Evolutionary conservation across 805 yeast species (phyloP).

Genomic region (Wickerhamiella slavikovae): DNA sequence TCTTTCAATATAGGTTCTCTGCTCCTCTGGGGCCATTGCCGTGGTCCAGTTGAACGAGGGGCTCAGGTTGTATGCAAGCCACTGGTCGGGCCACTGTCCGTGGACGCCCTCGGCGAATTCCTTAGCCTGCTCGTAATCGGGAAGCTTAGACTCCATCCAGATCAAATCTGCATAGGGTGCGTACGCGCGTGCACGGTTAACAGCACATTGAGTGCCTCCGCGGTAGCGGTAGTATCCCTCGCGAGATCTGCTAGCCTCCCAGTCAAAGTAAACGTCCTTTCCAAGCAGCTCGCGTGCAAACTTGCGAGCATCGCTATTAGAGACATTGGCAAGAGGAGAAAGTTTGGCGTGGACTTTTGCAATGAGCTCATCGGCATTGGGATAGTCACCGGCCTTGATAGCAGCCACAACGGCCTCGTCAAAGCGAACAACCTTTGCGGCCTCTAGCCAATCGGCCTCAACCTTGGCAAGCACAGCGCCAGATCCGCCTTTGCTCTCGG

Average conservation of each 20-base stretch:
- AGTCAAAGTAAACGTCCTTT: slow-evolving; percentile 69
- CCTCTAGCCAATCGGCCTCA: slow-evolving; percentile 63
- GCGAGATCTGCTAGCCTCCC: slow-evolving; percentile 89
- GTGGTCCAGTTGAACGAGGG: slow-evolving; percentile 97
- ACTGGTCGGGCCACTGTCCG: slow-evolving; percentile 62
- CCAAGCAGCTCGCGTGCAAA: slow-evolving; percentile 61
- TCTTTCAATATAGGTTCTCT: slow-evolving; percentile 74
- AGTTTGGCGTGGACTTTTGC: slow-evolving; percentile 45
- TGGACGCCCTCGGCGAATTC: slow-evolving; percentile 88
- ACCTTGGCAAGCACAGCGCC: slow-evolving; percentile 52
- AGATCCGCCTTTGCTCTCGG: slow-evolving; percentile 52
- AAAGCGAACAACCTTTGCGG: slow-evolving; percentile 74
- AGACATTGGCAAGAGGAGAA: slow-evolving; percentile 52
- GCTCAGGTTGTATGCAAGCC: slow-evolving; percentile 92
- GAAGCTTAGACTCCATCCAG: slow-evolving; percentile 97
- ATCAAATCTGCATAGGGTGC: slow-evolving; percentile 90
- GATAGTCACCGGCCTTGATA: slow-evolving; percentile 36
- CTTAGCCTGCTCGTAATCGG: slow-evolving; percentile 81
- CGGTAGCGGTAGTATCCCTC: slow-evolving; percentile 92
- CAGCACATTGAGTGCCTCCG: slow-evolving; percentile 95
- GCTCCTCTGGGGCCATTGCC: slow-evolving; percentile 75
- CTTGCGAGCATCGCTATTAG: slow-evolving; percentile 61
- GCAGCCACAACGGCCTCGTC: slow-evolving; percentile 80
- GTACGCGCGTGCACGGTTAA: slow-evolving; percentile 86
- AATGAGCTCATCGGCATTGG: slow-evolving; percentile 44